A percentile compares a stretch with the other conserved stretches of the same genome.
These are phyloP conservation scores for Clavispora santaluciae DNA, from an alignment of 805 yeast species.

Conservation along the genomic window DNA sequence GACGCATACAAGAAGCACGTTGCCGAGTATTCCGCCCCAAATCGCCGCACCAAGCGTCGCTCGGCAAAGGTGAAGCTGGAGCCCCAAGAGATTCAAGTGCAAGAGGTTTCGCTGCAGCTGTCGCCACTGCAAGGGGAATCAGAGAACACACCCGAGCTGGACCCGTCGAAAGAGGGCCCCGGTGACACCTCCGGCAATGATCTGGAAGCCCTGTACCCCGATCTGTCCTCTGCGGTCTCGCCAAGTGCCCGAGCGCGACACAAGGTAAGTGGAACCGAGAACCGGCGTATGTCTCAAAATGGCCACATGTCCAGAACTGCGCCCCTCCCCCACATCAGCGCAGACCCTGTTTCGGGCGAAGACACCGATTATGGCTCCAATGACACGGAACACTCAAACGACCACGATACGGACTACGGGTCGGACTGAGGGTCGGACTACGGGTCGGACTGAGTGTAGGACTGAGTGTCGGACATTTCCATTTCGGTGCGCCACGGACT, in stretches of 20 bases:
- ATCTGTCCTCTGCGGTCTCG: too few species aligned
- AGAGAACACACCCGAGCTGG: too few species aligned
- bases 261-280: too few species aligned
- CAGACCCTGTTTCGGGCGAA: background rate
- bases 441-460: background rate
- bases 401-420: constrained; percentile 1
- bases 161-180: too few species aligned
- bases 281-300: background rate
- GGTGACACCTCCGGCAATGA: background rate
- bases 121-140: background rate
- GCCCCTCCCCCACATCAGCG: background rate
- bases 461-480: background rate
- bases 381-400: background rate
- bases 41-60: background rate
- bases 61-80: background rate
- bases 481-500: too few species aligned
- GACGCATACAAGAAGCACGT: constrained; percentile 6
- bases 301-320: background rate
- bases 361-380: constrained; percentile 1
- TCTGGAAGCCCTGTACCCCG: too few species aligned
- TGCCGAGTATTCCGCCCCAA: background rate
- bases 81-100: background rate
- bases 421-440: background rate
- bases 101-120: too few species aligned
- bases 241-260: too few species aligned